phyloP scores from a whole-genome alignment of 306 rosid species.

The Ammopiptanthus mongolicus region DNA sequence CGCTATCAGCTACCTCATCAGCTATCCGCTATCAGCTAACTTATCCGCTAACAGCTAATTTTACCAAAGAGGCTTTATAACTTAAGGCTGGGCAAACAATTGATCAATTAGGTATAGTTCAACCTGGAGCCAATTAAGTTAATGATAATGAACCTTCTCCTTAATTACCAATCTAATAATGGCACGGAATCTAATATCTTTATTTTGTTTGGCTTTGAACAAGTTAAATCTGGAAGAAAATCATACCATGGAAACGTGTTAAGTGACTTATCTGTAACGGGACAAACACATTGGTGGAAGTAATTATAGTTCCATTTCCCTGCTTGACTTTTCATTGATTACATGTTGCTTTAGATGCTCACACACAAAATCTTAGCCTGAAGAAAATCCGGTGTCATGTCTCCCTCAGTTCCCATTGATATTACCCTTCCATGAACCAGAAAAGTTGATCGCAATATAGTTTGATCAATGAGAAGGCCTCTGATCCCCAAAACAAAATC shows the following conservation, averaged over 20 bases:
- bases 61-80: too few relatives aligned
- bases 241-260: not conserved
- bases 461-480: conserved; percentile 16
- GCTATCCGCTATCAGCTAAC: too few relatives aligned
- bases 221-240: not conserved
- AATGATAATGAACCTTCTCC: conserved; percentile 11
- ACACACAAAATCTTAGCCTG: conserved; percentile 40
- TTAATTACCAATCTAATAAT: conserved; percentile 8
- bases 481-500: conserved; percentile 36
- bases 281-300: conserved; percentile 22
- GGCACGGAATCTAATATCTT: not conserved
- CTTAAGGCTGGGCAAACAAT: not conserved
- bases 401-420: conserved; percentile 29
- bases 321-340: conserved; percentile 41
- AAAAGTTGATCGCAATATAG: conserved; percentile 19
- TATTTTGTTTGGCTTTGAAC: not conserved
- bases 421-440: conserved; percentile 12
- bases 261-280: conserved; percentile 9
- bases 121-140: not conserved
- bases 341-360: conserved; percentile 39
- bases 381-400: conserved; percentile 50
- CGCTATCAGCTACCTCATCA: too few relatives aligned
- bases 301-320: conserved; percentile 15
- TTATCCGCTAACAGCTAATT: too few relatives aligned
- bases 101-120: conserved; percentile 1